phyloP scores from a whole-genome alignment of 805 yeast genomes.

The Candida khao-thaluensis region DNA sequence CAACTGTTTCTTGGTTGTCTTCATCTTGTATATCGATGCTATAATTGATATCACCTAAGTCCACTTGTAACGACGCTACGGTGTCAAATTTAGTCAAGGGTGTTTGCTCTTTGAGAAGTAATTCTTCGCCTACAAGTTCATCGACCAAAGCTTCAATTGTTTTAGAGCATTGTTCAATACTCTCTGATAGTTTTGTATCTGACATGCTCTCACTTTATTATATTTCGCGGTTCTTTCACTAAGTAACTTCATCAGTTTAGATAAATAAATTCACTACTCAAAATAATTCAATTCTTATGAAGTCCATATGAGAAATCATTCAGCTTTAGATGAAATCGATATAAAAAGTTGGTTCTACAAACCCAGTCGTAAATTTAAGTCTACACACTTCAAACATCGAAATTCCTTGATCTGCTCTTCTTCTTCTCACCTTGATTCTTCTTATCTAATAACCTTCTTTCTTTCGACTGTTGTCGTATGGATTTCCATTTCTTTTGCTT shows the following conservation, averaged over 20 bases:
- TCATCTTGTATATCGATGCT: slow-evolving; percentile 7
- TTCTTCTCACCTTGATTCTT: slow-evolving; percentile 40
- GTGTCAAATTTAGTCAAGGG: background rate
- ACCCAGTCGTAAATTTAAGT: too few relatives aligned
- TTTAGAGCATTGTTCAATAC: background rate
- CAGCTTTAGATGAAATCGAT: too few relatives aligned
- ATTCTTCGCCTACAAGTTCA: background rate
- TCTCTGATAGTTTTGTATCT: background rate
- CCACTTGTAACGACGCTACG: too few relatives aligned
- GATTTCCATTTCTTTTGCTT: slow-evolving; percentile 53
- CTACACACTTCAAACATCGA: slow-evolving; percentile 21
- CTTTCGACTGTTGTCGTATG: slow-evolving; percentile 29
- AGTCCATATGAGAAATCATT: too few relatives aligned
- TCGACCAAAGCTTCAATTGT: background rate
- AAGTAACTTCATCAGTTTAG: too few relatives aligned
- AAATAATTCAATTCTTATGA: too few relatives aligned
- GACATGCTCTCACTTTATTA: background rate
- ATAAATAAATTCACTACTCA: too few relatives aligned
- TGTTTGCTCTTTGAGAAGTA: background rate
- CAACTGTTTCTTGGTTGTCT: slow-evolving; percentile 14
- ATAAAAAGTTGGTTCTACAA: too few relatives aligned
- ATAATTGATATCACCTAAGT: slow-evolving; percentile 8
- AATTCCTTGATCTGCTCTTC: slow-evolving; percentile 32
- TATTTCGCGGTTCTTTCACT: background rate
- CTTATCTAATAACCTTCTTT: slow-evolving; percentile 33